Evolutionary conservation across 2,329 filamentous ascomycete genomes (phyloP).

Genomic region (Cytospora piceae): DNA sequence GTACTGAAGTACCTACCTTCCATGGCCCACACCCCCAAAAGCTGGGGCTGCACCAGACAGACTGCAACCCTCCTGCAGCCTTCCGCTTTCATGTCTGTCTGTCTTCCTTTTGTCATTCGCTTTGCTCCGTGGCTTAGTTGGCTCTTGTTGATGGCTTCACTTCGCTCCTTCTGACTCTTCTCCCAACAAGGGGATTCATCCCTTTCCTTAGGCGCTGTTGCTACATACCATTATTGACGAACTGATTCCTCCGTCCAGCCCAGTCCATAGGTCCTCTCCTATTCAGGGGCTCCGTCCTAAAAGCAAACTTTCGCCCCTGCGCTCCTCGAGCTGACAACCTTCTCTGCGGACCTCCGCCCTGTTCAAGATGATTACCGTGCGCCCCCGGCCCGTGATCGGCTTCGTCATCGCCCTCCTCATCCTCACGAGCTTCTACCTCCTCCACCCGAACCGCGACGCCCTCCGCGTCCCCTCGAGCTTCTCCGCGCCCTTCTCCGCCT

Average conservation of each 20-base stretch:
- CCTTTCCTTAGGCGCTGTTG: conserved; percentile 3
- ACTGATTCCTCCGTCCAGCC: not conserved
- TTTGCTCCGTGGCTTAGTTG: conserved; percentile 5
- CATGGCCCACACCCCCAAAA: not conserved
- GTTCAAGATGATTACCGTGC: conserved; percentile 27
- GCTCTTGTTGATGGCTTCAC: conserved; percentile 24
- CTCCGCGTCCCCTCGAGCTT: conserved; percentile 18
- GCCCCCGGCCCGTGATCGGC: conserved; percentile 16
- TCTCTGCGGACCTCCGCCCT: not conserved
- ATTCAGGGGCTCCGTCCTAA: not conserved
- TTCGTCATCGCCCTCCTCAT: conserved; percentile 12
- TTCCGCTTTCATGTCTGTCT: not conserved
- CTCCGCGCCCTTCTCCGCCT: conserved; percentile 21
- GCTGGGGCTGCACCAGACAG: not conserved
- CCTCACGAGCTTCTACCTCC: conserved; percentile 24
- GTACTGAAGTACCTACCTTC: not conserved
- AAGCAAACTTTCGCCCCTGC: no score
- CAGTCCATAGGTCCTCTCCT: not conserved
- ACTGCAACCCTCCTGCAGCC: not conserved
- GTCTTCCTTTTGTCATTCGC: not conserved
- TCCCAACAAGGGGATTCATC: not conserved
- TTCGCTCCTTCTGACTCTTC: conserved; percentile 2
- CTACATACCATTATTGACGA: not conserved
- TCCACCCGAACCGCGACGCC: conserved; percentile 14
- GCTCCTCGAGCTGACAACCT: not conserved